Base-by-base conservation (phyloP, 441 rosid genomes). In the Corymbia citriodora region DNA sequence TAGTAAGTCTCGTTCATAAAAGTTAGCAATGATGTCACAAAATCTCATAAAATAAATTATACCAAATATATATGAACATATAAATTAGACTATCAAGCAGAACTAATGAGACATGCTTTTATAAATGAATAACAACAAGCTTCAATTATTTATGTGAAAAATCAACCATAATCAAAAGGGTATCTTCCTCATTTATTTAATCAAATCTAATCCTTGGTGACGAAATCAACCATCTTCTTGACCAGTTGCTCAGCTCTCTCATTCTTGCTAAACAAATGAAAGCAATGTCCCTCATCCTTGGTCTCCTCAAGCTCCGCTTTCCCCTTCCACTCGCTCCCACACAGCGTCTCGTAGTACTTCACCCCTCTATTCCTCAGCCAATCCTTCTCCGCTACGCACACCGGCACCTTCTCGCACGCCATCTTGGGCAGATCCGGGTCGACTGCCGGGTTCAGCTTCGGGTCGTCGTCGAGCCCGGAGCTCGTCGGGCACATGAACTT, bases 321-420 rank as follows among this genome's bases (percentile, higher is more conserved):
- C 8, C 93, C 95, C 7, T 55, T 70, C 94, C 94, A 93, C 49
- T 87, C 93, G 88, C 92, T 55, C 25, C 88, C 90, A 4, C 16
- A 59, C 94, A 95, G 52, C 0, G 70, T 55, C 74, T 93, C 93
- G 7, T 86, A 90, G 68, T 93, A 94, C 68, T 19, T 10, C 79
- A 89, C 83, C 10, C 94, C 96, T 63, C 95, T 90, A 40, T 63
- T 65, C 40, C 31, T 92, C 40, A 93, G 33, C 33, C 23, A 14
- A 89, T 95, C 95, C 55, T 87, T 93, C 91, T 93, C 94, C 6
- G 95, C 95, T 87, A 92, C 92, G 17, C 92, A 92, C 18, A 94
- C 92, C 36, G 94, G n/a, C 55, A 93, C 91, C n/a, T 49, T 90
- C 17, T 90, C 93, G 12, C 91, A 90, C 17, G 54, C 89, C 91